A percentile compares a stretch with the other conserved stretches of the same genome.
These are phyloP conservation scores for Aspergillus hortae DNA, from an alignment of 2,329 filamentous ascomycete genomes.

Conservation along the genomic window DNA sequence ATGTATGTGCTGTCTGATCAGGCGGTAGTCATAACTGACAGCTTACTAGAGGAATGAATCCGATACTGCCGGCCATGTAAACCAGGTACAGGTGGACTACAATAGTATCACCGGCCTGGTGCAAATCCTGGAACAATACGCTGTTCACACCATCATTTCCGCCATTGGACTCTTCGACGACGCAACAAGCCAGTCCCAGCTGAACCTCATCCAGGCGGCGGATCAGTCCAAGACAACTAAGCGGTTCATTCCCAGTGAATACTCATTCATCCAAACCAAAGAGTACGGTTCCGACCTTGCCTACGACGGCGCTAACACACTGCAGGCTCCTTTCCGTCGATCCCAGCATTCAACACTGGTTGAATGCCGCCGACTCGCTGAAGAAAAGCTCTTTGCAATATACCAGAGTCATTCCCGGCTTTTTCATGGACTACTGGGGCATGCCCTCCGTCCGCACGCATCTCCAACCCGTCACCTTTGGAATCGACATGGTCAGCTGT, in stretches of 20 bases:
- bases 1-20: conserved; percentile 22
- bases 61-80: conserved; percentile 4
- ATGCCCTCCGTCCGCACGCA: conserved; percentile 37
- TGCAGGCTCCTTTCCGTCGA: conserved; percentile 24
- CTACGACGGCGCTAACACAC: conserved; percentile 2
- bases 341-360: conserved; percentile 29
- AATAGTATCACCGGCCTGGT: conserved; percentile 25
- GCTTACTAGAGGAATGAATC: background rate
- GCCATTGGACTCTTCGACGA: conserved; percentile 33
- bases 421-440: conserved; percentile 48
- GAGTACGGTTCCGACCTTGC: conserved; percentile 21
- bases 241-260: conserved; percentile 45
- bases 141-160: conserved; percentile 46
- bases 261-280: conserved; percentile 32
- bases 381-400: conserved; percentile 34
- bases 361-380: conserved; percentile 27
- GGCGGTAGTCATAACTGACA: background rate
- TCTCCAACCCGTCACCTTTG: conserved; percentile 38
- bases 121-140: conserved; percentile 32
- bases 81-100: conserved; percentile 32
- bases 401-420: conserved; percentile 40
- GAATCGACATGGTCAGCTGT: conserved; percentile 44
- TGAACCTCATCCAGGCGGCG: conserved; percentile 46
- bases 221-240: conserved; percentile 36
- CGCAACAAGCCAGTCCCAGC: conserved; percentile 29